A percentile compares a stretch with the other conserved stretches of the same genome.
These are phyloP conservation scores for Rugonectria rugulosa DNA, from an alignment of 2,329 filamentous ascomycete genomes.

Conservation along the genomic window DNA sequence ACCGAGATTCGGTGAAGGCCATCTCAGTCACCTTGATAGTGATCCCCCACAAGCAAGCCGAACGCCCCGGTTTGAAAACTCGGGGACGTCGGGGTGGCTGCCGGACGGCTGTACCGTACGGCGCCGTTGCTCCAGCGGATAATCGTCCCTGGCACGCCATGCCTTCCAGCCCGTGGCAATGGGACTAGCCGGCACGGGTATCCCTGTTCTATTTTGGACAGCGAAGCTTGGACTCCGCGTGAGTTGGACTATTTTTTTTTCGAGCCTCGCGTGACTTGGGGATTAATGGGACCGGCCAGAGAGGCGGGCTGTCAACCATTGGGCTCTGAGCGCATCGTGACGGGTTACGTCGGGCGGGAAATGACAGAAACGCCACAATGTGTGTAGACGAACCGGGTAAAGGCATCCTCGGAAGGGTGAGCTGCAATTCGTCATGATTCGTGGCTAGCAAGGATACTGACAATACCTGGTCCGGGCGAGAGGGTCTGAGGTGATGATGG, in stretches of 20 bases:
- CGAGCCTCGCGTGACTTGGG: slow-evolving; percentile 17
- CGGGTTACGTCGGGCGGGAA: slow-evolving; percentile 1
- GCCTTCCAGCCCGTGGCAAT: slow-evolving; percentile 7
- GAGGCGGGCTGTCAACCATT: neutral
- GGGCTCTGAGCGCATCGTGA: neutral
- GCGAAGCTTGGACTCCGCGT: slow-evolving; percentile 1
- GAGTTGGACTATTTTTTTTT: neutral
- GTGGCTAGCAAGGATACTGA: neutral
- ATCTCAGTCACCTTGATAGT: slow-evolving; percentile 1
- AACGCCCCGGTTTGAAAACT: slow-evolving; percentile 5
- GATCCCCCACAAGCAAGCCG: slow-evolving; percentile 11
- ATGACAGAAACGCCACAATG: slow-evolving; percentile 19
- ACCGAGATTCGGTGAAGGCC: slow-evolving; percentile 10
- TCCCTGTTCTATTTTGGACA: slow-evolving; percentile 15
- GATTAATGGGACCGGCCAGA: slow-evolving; percentile 6
- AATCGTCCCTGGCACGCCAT: slow-evolving; percentile 6
- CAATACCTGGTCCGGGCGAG: neutral
- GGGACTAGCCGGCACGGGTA: slow-evolving; percentile 1
- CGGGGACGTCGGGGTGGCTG: slow-evolving; percentile 14
- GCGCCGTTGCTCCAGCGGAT: neutral
- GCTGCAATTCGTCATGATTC: slow-evolving; percentile 5
- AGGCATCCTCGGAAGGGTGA: slow-evolving; percentile 1
- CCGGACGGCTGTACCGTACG: slow-evolving; percentile 3
- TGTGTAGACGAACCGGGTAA: slow-evolving; percentile 8
- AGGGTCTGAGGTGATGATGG: neutral